A percentile compares a stretch with the other conserved stretches of the same genome.
Evolutionary conservation across 139 green algal genomes (phyloP).

Genomic region (Tetraselmis chui): DNA sequence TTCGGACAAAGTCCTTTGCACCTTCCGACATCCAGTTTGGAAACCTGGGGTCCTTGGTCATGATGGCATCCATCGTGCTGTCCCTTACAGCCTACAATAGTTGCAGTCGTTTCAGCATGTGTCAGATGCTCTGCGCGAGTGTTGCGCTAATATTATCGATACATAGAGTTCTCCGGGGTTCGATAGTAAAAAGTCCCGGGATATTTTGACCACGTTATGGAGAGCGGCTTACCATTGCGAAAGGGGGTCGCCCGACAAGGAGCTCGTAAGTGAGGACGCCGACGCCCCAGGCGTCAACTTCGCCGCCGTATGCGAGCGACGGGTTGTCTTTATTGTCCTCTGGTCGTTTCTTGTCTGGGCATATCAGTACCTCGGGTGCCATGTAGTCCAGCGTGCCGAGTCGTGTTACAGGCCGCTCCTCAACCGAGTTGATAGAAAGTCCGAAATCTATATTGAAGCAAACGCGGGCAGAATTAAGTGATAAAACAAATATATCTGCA

Average conservation of each 20-base stretch:
- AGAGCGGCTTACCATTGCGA: neutral
- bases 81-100: neutral
- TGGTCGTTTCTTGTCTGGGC: conserved; percentile 46
- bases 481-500: too few species aligned
- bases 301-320: conserved; percentile 9
- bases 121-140: too few species aligned
- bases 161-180: too few species aligned
- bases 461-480: too few species aligned
- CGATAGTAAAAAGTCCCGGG: too few species aligned
- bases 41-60: conserved; percentile 13
- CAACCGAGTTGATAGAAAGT: conserved; percentile 48
- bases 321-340: conserved; percentile 44
- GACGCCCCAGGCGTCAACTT: neutral
- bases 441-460: conserved; percentile 57
- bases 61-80: neutral
- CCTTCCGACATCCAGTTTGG: conserved; percentile 28
- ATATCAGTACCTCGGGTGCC: conserved; percentile 55
- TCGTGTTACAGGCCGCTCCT: conserved; percentile 48
- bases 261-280: neutral
- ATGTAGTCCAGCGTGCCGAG: conserved; percentile 67
- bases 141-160: too few species aligned
- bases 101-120: too few species aligned
- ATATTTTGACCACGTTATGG: too few species aligned
- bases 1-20: conserved; percentile 31
- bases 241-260: neutral